These are phyloP conservation scores for Collybia sordida DNA, from an alignment of 768 basidiomycete species.

Conservation along the genomic window DNA sequence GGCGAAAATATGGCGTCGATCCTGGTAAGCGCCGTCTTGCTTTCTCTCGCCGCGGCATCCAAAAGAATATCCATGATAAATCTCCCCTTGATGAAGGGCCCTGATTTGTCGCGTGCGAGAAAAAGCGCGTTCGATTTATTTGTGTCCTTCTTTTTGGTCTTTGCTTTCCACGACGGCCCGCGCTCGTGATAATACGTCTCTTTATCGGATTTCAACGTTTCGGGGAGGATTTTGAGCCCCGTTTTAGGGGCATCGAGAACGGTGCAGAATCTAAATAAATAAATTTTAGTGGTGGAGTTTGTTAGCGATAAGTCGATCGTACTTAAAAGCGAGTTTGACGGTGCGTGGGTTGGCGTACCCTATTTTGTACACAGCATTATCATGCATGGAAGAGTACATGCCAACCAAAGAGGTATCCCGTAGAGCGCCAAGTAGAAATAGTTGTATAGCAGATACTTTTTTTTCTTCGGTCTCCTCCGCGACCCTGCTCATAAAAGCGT, in stretches of 20 bases:
- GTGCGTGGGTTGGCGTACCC: slow-evolving; percentile 55
- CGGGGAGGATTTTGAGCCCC: slow-evolving; percentile 42
- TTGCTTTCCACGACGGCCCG: slow-evolving; percentile 21
- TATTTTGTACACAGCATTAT: slow-evolving; percentile 47
- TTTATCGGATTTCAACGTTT: slow-evolving; percentile 28
- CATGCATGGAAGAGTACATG: slow-evolving; percentile 55
- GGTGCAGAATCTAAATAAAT: slow-evolving; percentile 39
- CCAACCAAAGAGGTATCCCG: slow-evolving; percentile 47
- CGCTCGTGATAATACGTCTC: slow-evolving; percentile 14
- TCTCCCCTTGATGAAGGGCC: slow-evolving; percentile 10
- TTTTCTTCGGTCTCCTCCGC: slow-evolving; percentile 14
- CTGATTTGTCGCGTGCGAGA: slow-evolving; percentile 12
- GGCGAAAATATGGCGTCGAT: slow-evolving; percentile 20
- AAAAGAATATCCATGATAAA: slow-evolving; percentile 31
- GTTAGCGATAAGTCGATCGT: slow-evolving; percentile 1
- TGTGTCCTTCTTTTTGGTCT: slow-evolving; percentile 4
- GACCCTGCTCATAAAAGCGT: slow-evolving; percentile 36
- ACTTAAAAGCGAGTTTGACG: slow-evolving; percentile 54
- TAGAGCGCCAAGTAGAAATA: slow-evolving; percentile 49
- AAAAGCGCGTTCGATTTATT: slow-evolving; percentile 7
- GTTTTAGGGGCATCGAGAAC: slow-evolving; percentile 64
- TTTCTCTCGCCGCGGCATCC: slow-evolving; percentile 9
- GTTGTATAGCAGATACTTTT: slow-evolving; percentile 41
- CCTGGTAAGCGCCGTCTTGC: slow-evolving; percentile 10
- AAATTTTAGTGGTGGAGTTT: neutral